These are phyloP conservation scores for Gaeumannomyces sp. DNA, from an alignment of 2,329 filamentous ascomycete genomes.

Conservation along the genomic window DNA sequence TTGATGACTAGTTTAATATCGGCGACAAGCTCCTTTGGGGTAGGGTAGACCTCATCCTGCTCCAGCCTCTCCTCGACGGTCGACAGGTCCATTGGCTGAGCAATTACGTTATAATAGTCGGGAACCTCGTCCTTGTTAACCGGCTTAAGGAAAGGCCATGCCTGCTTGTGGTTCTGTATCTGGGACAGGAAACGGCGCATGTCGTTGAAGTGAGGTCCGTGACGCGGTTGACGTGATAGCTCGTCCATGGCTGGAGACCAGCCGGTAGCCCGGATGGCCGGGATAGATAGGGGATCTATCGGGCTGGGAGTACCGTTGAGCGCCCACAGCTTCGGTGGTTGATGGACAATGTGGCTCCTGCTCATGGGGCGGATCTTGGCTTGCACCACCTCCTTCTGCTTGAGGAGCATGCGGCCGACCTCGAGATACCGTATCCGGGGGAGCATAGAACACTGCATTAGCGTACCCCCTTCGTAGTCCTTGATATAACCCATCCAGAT, in stretches of 20 bases:
- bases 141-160: conserved; percentile 69
- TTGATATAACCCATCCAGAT: conserved; percentile 80
- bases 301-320: conserved; percentile 37
- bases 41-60: conserved; percentile 59
- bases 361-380: conserved; percentile 68
- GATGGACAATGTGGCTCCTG: conserved; percentile 62
- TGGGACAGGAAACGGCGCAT: conserved; percentile 67
- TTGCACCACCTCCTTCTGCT: conserved; percentile 68
- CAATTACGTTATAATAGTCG: conserved; percentile 74
- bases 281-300: conserved; percentile 62
- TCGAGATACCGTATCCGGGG: conserved; percentile 69
- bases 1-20: conserved; percentile 67
- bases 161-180: conserved; percentile 65
- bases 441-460: conserved; percentile 76
- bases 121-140: conserved; percentile 71
- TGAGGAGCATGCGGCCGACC: conserved; percentile 62
- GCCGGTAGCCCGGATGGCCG: conserved; percentile 62
- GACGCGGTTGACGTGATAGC: conserved; percentile 64
- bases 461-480: conserved; percentile 72
- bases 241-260: conserved; percentile 75
- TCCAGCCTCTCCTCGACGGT: conserved; percentile 72
- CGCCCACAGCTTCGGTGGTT: conserved; percentile 61
- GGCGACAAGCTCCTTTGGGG: conserved; percentile 64
- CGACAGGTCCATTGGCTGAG: conserved; percentile 67
- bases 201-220: conserved; percentile 69